Evolutionary conservation across 192 early-diverging fungal genomes (phyloP), one percentile per base, ranked within the genome.

Genomic region (Paraglomus brasilianum): DNA sequence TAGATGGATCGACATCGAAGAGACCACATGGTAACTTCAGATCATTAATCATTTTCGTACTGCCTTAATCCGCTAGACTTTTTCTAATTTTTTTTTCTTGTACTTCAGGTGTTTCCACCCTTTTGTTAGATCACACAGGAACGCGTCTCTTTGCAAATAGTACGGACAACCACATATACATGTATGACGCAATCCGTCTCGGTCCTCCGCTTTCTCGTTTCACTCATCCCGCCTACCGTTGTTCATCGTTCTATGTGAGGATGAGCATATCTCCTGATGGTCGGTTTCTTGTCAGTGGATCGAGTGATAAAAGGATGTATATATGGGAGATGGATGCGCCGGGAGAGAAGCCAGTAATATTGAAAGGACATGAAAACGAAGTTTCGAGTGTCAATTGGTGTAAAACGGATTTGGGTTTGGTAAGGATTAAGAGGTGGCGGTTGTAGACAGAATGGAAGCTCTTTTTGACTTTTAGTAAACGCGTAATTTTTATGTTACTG

Each of bases 331-430:
- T 85, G 19, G 83, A 65, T 71, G 71, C 61, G 14, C 73, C 76
- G 4, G 49, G 66, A 13, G 57, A 76, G 24, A 68, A 76, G 7
- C 78, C 85, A 11, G 45, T 80, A 1, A 71, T 82, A 59, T 82
- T 92, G 43, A 70, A 82, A 59, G 89, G 77, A 4, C 91, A 93
- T 75, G 60, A 70, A 9, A 74, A 80, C 22, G 89, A 88, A 70
- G 87, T 87, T 10, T 86, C 88, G 0, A 81, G 83, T 30, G 85
- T 94, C n/a, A 77, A 80, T 40, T 94, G 92, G 92, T 79, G 77
- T 62, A 78, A 79, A 39, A 74, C 68, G 9, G 68, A 79, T 40
- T 56, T 76, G 5, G 74, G 80, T 22, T 72, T 81, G 75, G 85
- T 87, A 71, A 63, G 72, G 39, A 30, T 4, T 5, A 3, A 39